Evolutionary conservation across 306 rosid genomes (phyloP), one percentile per base, ranked within the genome.

Genomic region (Casuarina glauca): DNA sequence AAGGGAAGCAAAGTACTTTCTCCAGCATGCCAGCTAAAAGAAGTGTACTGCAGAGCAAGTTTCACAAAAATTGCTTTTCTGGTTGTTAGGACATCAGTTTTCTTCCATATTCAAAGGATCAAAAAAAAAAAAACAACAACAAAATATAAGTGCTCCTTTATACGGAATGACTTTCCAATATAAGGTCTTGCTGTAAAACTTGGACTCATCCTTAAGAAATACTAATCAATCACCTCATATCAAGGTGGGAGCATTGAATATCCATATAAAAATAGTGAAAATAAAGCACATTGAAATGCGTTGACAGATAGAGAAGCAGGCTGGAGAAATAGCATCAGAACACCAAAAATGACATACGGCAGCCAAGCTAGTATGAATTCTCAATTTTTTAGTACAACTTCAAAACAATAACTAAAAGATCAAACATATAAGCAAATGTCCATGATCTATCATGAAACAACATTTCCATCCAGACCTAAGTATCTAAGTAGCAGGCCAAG

Each of bases 401-500:
- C 77, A 75, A 26, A 26, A 75, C 71, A 66, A 17, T 19, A 58
- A 36, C 36, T 9, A 48, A 38, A 17, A 51, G 67, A 81, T 72
- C 74, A 81, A 74, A 82, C 75, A 73, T 69, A 67, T 43, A 83
- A 80, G 78, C 71, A 81, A 46, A 73, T 46, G 48, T 71, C 82
- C 79, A 61, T 62, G 75, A 80, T 63, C 75, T 80, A 86, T 81
- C 70, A 82, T 60, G 77, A 84, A 73, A 79, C 60, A 82, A 84
- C 81, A 77, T 78, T 73, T 79, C 83, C 84, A 78, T 83, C 79
- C 88, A 79, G 73, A 88, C 82, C 85, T 79, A 87, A 84, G 76
- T 78, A 80, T 88, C 91, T 85, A 87, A 57, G 87, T 75, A 72
- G 94, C 80, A 76, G 85, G 86, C 88, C 85, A 83, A 78, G 87